Evolutionary conservation across 2,329 filamentous ascomycete species (phyloP).

Genomic region (Allantophomopsis lycopodina): DNA sequence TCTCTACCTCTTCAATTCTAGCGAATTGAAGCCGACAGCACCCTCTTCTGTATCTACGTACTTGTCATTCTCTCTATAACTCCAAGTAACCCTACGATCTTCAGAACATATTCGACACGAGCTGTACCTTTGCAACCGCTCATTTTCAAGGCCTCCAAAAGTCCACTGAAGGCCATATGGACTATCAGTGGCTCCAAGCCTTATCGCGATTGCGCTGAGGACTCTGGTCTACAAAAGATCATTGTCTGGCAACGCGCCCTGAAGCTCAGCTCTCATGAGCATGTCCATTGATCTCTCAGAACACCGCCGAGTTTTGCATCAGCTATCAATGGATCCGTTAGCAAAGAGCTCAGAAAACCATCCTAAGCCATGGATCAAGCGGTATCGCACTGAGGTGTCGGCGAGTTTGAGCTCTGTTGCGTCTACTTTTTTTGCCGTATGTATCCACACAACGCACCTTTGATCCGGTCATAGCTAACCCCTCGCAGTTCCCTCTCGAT

Average conservation of each 20-base stretch:
- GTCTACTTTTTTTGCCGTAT: slow-evolving; percentile 59
- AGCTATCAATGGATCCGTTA: slow-evolving; percentile 14
- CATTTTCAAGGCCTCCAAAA: neutral
- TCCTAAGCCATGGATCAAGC: slow-evolving; percentile 48
- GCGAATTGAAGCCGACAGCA: neutral
- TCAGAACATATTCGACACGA: neutral
- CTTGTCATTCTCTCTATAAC: neutral
- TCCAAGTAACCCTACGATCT: neutral
- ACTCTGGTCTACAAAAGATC: slow-evolving; percentile 37
- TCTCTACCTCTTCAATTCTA: neutral
- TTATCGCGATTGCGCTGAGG: slow-evolving; percentile 48
- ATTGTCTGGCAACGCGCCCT: slow-evolving; percentile 25
- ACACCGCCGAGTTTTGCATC: slow-evolving; percentile 11
- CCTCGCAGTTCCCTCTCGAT: slow-evolving; percentile 56
- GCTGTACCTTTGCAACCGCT: neutral
- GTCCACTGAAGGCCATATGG: slow-evolving; percentile 29
- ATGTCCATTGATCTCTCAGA: slow-evolving; percentile 17
- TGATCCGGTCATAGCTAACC: neutral
- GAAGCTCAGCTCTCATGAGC: slow-evolving; percentile 25
- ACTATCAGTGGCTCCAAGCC: slow-evolving; percentile 34
- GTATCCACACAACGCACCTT: slow-evolving; percentile 8
- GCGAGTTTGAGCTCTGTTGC: slow-evolving; percentile 66
- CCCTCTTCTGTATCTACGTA: neutral
- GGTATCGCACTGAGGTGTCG: slow-evolving; percentile 68
- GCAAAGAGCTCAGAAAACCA: slow-evolving; percentile 13